Percentiles rank a stretch among this genome's conserved stretches.
Conservation (phyloP, 202 grass and related monocot genomes). For the Eragrostis tef region DNA sequence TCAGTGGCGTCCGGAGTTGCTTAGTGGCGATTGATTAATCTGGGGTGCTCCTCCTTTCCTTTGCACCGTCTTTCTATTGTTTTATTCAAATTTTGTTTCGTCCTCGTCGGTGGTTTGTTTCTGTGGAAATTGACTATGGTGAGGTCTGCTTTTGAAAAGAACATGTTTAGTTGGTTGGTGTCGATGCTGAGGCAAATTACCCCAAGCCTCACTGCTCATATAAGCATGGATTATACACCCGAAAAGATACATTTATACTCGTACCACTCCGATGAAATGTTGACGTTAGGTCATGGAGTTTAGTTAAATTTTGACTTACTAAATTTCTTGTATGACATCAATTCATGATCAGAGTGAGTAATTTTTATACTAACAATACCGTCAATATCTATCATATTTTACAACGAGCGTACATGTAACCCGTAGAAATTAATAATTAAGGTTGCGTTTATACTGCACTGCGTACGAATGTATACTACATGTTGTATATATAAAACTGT, state of each 20-base stretch:
- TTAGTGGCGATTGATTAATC: constrained; percentile 29
- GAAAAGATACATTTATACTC: background rate
- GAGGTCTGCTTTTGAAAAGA: background rate
- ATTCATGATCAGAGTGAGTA: too few relatives aligned
- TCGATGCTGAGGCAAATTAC: background rate
- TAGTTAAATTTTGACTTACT: too few relatives aligned
- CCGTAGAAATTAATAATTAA: too few relatives aligned
- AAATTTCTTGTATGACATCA: too few relatives aligned
- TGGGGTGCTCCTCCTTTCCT: background rate
- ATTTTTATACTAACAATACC: too few relatives aligned
- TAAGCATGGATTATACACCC: too few relatives aligned
- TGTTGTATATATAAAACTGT: background rate
- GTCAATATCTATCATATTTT: too few relatives aligned
- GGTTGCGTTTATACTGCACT: background rate
- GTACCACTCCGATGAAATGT: too few relatives aligned
- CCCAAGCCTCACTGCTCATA: too few relatives aligned
- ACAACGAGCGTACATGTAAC: too few relatives aligned
- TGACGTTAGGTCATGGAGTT: too few relatives aligned
- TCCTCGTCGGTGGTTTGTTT: constrained; percentile 39
- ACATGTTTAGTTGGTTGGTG: background rate
- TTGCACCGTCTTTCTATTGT: constrained; percentile 25
- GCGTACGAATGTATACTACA: background rate
- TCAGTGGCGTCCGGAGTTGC: background rate
- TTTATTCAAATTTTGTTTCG: background rate
- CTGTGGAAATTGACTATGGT: background rate